A percentile compares a stretch with the other conserved stretches of the same genome.
phyloP scores from a whole-genome alignment of 495 filamentous ascomycete species.

The Neurospora pannonica region DNA sequence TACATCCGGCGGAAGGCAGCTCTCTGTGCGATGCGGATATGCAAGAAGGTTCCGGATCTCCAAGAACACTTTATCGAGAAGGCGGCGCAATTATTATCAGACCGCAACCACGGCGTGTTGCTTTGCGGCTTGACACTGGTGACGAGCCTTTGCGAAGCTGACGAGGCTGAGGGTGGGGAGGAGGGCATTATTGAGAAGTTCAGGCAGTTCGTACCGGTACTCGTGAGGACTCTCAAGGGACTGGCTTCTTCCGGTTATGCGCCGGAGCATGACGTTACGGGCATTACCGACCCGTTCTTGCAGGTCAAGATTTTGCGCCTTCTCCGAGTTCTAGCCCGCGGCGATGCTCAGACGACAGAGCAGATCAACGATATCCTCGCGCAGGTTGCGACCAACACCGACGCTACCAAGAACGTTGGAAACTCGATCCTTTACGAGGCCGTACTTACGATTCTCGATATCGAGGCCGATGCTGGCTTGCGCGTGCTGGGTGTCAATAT shows the following conservation, averaged over 20 bases:
- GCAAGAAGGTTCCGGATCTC: conserved; percentile 91
- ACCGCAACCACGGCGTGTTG: conserved; percentile 88
- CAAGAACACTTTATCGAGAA: conserved; percentile 97
- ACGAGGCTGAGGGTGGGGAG: conserved; percentile 80
- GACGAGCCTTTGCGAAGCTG: conserved; percentile 86
- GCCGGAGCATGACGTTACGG: conserved; percentile 94
- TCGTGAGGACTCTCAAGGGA: conserved; percentile 87
- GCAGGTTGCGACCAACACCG: conserved; percentile 96
- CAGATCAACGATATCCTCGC: conserved; percentile 97
- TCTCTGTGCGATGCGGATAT: conserved; percentile 99
- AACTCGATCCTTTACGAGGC: conserved; percentile 98
- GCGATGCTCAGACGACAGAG: conserved; percentile 83
- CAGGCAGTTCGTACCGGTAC: conserved; percentile 61
- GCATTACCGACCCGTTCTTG: conserved; percentile 96
- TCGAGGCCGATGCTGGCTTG: conserved; percentile 91
- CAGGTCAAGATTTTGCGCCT: conserved; percentile 91
- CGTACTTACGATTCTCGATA: conserved; percentile 93
- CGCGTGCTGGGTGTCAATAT: conserved; percentile 96
- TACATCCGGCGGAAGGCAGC: conserved; percentile 96
- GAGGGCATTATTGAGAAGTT: conserved; percentile 83
- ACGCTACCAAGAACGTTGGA: conserved; percentile 95
- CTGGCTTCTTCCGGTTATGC: conserved; percentile 93
- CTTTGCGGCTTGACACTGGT: conserved; percentile 87
- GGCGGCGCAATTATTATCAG: conserved; percentile 75
- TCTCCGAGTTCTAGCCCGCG: conserved; percentile 74